Base-by-base conservation (phyloP, 805 yeast genomes). In the Kodamaea kaohsiungensis region DNA sequence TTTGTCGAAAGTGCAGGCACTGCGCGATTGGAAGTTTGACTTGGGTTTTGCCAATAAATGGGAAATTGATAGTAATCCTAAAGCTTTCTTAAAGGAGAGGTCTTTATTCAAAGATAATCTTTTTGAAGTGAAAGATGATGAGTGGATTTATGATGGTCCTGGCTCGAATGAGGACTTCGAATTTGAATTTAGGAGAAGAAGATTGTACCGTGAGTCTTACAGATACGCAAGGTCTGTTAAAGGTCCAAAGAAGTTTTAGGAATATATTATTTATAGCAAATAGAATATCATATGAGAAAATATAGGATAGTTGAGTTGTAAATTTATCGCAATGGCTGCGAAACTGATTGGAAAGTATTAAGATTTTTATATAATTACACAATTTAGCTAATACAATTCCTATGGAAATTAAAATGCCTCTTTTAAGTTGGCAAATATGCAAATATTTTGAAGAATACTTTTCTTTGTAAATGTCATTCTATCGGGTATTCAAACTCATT, bases 11-110 rank as follows among this genome's bases (percentile, higher is more conserved):
- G 82, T 91, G 0, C 60, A 64, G 25, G 86, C 96, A 1, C 97
- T 97, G 1, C 57, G 64, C 9, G 85, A 84, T 12, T 91, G 97
- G 97, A 75, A 77, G 55, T 91, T 84, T 65, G 86, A 82, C 54
- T 70, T 68, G 59, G 76, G 72, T 5, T 68, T 71, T 25, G 81
- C 79, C 25, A 78, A 80, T 45, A 72, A 74, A 9, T 91, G 97
- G 97, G 69, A 68, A 49, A 72, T 85, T 12, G 97, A 91, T 62
- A 60, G 63, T 13, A 67, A 81, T 43, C 84, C 87, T 0, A 58
- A 55, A 0, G 61, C 61, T 2, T 89, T 93, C 86, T 73, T 84
- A 5, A 48, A 58, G 0, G 81, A 77, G 22, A 73, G 86, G 35
- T 76, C 76, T 0, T 37, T 63, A 18, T 62, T 55, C 33, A 43